Percentiles rank a stretch among this genome's conserved stretches.
Conservation (phyloP, 2,329 filamentous ascomycete species). For the Neofusicoccum sp. region DNA sequence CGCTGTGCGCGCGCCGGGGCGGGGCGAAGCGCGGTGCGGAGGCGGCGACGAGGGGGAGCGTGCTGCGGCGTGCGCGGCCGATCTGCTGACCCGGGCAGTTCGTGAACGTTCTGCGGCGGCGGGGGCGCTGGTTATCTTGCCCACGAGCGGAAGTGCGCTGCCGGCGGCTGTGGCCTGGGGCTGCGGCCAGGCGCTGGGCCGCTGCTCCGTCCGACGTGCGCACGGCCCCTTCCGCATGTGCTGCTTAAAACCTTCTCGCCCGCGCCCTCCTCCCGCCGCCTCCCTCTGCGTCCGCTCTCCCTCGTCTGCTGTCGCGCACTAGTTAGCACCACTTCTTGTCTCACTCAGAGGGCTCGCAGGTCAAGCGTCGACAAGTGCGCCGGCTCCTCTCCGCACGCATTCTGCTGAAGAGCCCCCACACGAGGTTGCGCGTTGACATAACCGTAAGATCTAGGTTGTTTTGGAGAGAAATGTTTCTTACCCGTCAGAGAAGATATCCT, state of each 20-base stretch:
- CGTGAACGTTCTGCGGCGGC: conserved; percentile 15
- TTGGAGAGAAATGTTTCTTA: conserved; percentile 61
- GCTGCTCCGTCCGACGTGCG: too few species aligned
- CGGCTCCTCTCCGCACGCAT: not conserved
- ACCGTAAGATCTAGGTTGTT: conserved; percentile 56
- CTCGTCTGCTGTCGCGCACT: conserved; percentile 4
- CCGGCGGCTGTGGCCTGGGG: not conserved
- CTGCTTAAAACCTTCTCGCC: conserved; percentile 2
- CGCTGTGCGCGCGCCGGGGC: not conserved
- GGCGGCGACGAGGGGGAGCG: not conserved
- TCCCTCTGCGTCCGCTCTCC: not conserved
- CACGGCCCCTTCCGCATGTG: not conserved
- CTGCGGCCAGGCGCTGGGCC: too few species aligned
- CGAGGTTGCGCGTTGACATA: conserved; percentile 28
- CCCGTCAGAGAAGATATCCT: conserved; percentile 56
- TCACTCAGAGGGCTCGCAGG: not conserved
- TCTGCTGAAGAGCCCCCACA: not conserved
- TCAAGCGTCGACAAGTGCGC: conserved; percentile 5
- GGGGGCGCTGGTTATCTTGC: conserved; percentile 6
- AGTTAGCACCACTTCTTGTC: conserved; percentile 3
- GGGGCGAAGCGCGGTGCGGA: not conserved
- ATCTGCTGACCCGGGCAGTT: conserved; percentile 14
- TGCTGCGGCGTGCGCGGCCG: not conserved
- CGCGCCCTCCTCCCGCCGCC: not conserved
- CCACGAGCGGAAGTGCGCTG: not conserved